A percentile compares a stretch with the other conserved stretches of the same genome.
These are phyloP conservation scores for Neodidymelliopsis sp. DNA, from an alignment of 2,329 filamentous ascomycete species.

Conservation along the genomic window DNA sequence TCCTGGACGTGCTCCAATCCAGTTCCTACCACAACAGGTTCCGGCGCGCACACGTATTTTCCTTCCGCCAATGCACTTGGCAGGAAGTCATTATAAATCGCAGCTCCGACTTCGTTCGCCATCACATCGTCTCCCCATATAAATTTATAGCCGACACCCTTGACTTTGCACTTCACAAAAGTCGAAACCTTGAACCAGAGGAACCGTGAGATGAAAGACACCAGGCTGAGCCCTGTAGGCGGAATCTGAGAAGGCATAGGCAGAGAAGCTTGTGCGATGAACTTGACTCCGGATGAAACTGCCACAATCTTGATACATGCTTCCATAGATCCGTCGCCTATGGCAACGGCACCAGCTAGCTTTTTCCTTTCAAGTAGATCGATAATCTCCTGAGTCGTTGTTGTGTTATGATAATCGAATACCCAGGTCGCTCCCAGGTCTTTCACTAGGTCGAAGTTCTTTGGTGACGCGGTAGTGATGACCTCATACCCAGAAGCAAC, in stretches of 20 bases:
- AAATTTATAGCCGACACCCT: constrained; percentile 20
- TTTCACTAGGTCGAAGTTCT: constrained; percentile 56
- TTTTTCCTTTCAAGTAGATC: constrained; percentile 43
- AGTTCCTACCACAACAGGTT: constrained; percentile 23
- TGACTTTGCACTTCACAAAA: constrained; percentile 16
- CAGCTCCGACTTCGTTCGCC: constrained; percentile 6
- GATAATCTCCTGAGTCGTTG: constrained; percentile 44
- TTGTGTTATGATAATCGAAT: constrained; percentile 59
- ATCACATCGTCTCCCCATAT: constrained; percentile 12
- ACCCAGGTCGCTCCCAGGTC: constrained; percentile 54
- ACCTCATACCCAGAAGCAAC: constrained; percentile 55
- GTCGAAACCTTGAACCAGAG: constrained; percentile 19
- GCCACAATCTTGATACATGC: constrained; percentile 19
- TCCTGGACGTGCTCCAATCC: constrained; percentile 31
- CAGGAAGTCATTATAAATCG: constrained; percentile 17
- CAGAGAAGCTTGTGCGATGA: constrained; percentile 19
- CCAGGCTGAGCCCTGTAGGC: constrained; percentile 10
- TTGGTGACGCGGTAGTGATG: constrained; percentile 55
- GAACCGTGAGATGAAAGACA: constrained; percentile 10
- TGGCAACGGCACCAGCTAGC: constrained; percentile 48
- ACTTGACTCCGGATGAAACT: constrained; percentile 17
- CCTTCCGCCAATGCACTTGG: constrained; percentile 21
- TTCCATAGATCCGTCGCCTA: constrained; percentile 26
- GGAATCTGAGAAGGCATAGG: constrained; percentile 9
- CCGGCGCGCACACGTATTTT: constrained; percentile 18